Conservation (phyloP, 257 asterid genomes). For the Petunia secreta region DNA sequence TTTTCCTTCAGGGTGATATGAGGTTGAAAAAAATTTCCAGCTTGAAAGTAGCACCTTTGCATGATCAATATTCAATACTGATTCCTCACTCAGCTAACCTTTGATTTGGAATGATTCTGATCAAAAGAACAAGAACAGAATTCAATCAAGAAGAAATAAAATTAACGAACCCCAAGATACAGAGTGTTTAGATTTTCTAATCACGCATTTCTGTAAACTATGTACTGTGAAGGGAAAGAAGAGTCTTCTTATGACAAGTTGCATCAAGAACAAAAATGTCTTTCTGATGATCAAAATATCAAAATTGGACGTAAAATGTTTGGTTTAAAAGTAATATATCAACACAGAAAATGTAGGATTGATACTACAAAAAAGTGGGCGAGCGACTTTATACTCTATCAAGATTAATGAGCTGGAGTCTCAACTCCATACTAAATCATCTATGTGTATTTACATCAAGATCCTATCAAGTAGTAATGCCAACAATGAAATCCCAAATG, state of each 20-base stretch:
- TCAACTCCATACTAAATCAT: conserved; percentile 23
- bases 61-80: neutral
- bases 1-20: neutral
- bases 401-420: conserved; percentile 24
- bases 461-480: conserved; percentile 26
- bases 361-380: conserved; percentile 21
- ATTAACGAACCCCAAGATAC: no score
- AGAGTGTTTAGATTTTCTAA: no score
- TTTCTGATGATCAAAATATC: conserved; percentile 18
- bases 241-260: neutral
- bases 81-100: neutral
- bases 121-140: neutral
- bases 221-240: neutral
- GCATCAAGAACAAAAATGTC: neutral
- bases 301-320: conserved; percentile 13
- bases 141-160: no score
- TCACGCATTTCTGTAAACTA: neutral
- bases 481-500: neutral
- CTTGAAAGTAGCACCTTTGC: neutral
- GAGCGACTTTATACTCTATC: conserved; percentile 7
- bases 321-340: neutral
- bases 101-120: conserved; percentile 1
- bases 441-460: conserved; percentile 27
- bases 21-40: neutral
- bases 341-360: neutral